phyloP scores from a whole-genome alignment of 164 flowering plant genomes.

The Stephania yunnanensis region DNA sequence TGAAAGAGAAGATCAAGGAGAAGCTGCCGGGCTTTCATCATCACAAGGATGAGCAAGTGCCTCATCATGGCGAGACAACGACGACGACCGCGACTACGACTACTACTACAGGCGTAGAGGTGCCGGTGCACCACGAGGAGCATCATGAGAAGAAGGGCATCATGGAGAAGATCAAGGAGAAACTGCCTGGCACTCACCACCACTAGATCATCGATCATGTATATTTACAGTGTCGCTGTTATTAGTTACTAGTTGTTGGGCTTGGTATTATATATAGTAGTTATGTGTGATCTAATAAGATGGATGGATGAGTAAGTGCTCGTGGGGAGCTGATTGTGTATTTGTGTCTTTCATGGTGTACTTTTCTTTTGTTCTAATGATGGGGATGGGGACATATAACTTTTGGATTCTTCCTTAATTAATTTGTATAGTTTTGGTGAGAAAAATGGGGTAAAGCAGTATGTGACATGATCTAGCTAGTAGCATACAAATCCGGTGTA shows the following conservation, averaged over 20 bases:
- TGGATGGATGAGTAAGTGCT: no score
- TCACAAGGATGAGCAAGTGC: slow-evolving; percentile 16
- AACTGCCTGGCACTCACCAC: slow-evolving; percentile 40
- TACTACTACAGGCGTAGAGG: not conserved
- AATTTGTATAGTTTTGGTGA: no score
- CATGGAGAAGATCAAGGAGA: slow-evolving; percentile 73
- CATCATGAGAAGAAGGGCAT: slow-evolving; percentile 60
- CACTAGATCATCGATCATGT: not conserved
- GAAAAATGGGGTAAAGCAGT: no score
- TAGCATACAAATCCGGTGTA: no score
- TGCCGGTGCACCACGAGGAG: slow-evolving; percentile 2
- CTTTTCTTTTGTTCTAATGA: no score
- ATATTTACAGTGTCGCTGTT: not conserved
- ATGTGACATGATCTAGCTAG: no score
- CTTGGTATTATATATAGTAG: no score
- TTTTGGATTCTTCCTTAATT: no score
- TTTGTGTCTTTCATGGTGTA: no score
- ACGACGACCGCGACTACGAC: slow-evolving; percentile 9
- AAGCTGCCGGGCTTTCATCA: slow-evolving; percentile 31
- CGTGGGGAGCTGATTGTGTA: no score
- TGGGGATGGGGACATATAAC: no score
- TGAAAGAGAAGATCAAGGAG: slow-evolving; percentile 56
- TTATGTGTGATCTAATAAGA: not conserved
- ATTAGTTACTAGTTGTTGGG: not conserved
- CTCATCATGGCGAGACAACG: slow-evolving; percentile 1